These are phyloP conservation scores for Uronychia binucleata DNA, from an alignment of 73 alveolate genomes.

Conservation along the genomic window DNA sequence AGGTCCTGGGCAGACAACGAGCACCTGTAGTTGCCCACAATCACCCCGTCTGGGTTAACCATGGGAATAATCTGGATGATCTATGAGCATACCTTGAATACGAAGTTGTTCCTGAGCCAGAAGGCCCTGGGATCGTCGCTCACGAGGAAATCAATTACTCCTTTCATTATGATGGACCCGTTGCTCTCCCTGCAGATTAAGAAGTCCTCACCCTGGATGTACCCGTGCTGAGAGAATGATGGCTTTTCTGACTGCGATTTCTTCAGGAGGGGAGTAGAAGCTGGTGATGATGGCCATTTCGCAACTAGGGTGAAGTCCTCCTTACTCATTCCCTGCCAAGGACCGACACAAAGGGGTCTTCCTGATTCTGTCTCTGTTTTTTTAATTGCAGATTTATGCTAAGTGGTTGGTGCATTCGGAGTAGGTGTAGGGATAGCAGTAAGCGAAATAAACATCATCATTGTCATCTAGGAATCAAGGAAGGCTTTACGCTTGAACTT, in stretches of 20 bases:
- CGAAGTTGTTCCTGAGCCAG: slow-evolving; percentile 78
- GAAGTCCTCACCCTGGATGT: too few species aligned
- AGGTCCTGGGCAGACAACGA: slow-evolving; percentile 92
- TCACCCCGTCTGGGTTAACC: slow-evolving; percentile 98
- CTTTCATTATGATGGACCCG: slow-evolving; percentile 76
- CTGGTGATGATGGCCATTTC: slow-evolving; percentile 54
- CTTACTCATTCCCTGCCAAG: slow-evolving; percentile 52
- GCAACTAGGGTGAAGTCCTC: neutral
- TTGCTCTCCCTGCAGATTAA: slow-evolving; percentile 76
- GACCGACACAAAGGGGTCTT: slow-evolving; percentile 58
- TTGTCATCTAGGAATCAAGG: slow-evolving; percentile 8
- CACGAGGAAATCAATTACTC: slow-evolving; percentile 72
- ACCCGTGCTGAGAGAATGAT: slow-evolving; percentile 77
- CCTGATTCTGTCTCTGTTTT: slow-evolving; percentile 49
- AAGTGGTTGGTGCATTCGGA: slow-evolving; percentile 29
- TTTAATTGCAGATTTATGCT: slow-evolving; percentile 3
- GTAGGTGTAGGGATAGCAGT: slow-evolving; percentile 97
- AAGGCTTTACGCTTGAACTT: slow-evolving; percentile 3
- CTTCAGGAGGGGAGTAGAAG: slow-evolving; percentile 59
- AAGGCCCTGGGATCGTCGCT: slow-evolving; percentile 68
- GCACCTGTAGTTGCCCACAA: slow-evolving; percentile 94
- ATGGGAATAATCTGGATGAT: slow-evolving; percentile 84
- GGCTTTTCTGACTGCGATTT: slow-evolving; percentile 72
- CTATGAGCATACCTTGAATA: slow-evolving; percentile 61
- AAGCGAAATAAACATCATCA: slow-evolving; percentile 81